Evolutionary conservation across 2,329 filamentous ascomycete species (phyloP).

Genomic region (Diaporthe caulivora): DNA sequence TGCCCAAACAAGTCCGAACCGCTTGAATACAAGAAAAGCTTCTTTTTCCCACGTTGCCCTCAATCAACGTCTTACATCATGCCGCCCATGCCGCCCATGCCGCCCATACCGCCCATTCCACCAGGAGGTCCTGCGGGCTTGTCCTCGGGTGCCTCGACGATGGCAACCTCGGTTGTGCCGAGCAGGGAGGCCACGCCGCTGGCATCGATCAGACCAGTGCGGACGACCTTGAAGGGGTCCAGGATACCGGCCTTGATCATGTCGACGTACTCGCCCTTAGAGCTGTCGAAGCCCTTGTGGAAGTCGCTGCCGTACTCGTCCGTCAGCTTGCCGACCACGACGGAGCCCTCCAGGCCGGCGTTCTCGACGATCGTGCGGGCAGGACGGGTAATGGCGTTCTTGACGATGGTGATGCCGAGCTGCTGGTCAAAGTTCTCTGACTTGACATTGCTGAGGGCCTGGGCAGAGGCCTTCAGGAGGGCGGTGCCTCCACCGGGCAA

Average conservation of each 20-base stretch:
- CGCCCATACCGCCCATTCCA: slow-evolving; percentile 74
- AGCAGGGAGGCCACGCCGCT: slow-evolving; percentile 96
- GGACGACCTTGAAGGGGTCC: slow-evolving; percentile 99
- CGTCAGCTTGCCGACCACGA: slow-evolving; percentile 97
- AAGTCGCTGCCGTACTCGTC: slow-evolving; percentile 94
- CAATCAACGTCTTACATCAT: slow-evolving; percentile 66
- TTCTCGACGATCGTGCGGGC: slow-evolving; percentile 98
- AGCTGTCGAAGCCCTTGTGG: slow-evolving; percentile 97
- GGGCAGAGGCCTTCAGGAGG: slow-evolving; percentile 94
- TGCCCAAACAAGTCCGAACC: slow-evolving; percentile 54
- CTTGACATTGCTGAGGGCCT: slow-evolving; percentile 87
- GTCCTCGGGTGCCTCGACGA: slow-evolving; percentile 95
- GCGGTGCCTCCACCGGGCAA: slow-evolving; percentile 98
- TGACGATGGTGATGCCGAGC: slow-evolving; percentile 96
- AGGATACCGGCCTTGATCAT: slow-evolving; percentile 98
- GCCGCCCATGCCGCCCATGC: slow-evolving; percentile 67
- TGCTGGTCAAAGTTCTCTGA: slow-evolving; percentile 98
- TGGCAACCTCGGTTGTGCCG: slow-evolving; percentile 97
- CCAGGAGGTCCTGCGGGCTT: slow-evolving; percentile 80
- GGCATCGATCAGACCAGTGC: slow-evolving; percentile 93
- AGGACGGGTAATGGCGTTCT: slow-evolving; percentile 96
- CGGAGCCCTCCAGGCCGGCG: slow-evolving; percentile 93
- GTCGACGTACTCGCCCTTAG: slow-evolving; percentile 98
- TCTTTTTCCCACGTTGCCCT: slow-evolving; percentile 24
- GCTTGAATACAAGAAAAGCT: slow-evolving; percentile 46